Conservation (phyloP, 208 protist genomes). For the Leptomonas pyrrhocoris region DNA sequence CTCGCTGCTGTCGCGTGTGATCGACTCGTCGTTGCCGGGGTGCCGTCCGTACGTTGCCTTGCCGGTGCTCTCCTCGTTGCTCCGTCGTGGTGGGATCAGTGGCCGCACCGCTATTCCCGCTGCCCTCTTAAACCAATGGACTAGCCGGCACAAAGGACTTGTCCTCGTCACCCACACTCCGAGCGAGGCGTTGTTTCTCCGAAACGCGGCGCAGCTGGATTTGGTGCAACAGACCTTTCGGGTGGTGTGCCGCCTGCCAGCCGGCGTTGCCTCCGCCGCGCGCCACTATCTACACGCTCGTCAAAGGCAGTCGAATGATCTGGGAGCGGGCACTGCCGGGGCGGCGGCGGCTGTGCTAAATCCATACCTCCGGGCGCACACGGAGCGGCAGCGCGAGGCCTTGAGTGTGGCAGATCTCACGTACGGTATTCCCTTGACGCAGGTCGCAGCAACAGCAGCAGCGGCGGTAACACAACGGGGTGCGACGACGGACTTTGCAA, state of each 20-base stretch:
- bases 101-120: not conserved
- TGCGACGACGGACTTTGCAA: not conserved
- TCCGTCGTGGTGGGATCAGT: constrained; percentile 15
- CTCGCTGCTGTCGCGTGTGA: constrained; percentile 51
- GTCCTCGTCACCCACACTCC: constrained; percentile 46
- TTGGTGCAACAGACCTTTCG: constrained; percentile 65
- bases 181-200: constrained; percentile 60
- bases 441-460: not conserved
- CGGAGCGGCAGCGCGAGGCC: constrained; percentile 10
- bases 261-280: constrained; percentile 35
- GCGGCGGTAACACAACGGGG: too few species aligned
- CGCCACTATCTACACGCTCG: constrained; percentile 6
- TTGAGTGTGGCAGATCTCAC: not conserved
- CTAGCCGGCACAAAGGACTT: constrained; percentile 54
- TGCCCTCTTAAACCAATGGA: constrained; percentile 52
- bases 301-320: not conserved
- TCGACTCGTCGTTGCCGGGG: constrained; percentile 50
- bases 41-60: constrained; percentile 28
- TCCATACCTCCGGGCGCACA: constrained; percentile 40
- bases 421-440: constrained; percentile 20
- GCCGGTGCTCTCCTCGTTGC: constrained; percentile 30
- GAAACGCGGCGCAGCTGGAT: constrained; percentile 60
- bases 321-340: not conserved
- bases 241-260: constrained; percentile 69
- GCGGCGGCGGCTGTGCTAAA: constrained; percentile 34